Conservation (phyloP, 768 basidiomycete species). For the Tylopilus intermedius region DNA sequence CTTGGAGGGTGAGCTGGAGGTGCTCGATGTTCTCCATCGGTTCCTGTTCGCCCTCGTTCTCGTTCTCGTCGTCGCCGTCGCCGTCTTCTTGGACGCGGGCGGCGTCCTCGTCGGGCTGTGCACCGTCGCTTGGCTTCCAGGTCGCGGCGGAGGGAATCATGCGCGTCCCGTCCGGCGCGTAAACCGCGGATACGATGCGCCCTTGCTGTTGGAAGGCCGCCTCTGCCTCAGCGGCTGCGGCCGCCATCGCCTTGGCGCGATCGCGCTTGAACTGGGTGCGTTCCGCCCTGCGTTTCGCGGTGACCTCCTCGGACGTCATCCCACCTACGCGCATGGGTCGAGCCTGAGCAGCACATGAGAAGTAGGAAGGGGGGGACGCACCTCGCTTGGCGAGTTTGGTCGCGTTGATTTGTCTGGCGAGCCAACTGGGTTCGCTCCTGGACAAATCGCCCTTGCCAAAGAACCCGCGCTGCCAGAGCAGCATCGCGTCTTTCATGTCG, state of each 20-base stretch:
- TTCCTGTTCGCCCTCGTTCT: conserved; percentile 42
- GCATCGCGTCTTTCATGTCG: conserved; percentile 53
- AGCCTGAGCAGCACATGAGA: not conserved
- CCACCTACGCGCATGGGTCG: not conserved
- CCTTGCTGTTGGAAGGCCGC: conserved; percentile 72
- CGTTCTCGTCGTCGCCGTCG: conserved; percentile 28
- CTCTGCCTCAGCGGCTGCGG: conserved; percentile 76
- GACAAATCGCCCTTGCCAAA: conserved; percentile 97
- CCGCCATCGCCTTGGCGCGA: conserved; percentile 82
- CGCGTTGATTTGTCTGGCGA: conserved; percentile 68
- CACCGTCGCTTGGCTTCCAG: conserved; percentile 53
- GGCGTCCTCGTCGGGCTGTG: conserved; percentile 13
- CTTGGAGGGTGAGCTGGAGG: conserved; percentile 82
- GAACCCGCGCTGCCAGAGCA: conserved; percentile 88
- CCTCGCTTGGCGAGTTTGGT: conserved; percentile 52
- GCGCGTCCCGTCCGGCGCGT: conserved; percentile 44
- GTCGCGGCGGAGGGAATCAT: conserved; percentile 75
- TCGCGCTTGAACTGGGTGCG: conserved; percentile 92
- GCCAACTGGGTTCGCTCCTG: conserved; percentile 93
- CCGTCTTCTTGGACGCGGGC: conserved; percentile 24
- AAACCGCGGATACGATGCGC: conserved; percentile 53
- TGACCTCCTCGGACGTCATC: conserved; percentile 86
- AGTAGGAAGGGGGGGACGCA: conserved; percentile 22
- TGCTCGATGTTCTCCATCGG: conserved; percentile 76
- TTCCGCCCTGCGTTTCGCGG: conserved; percentile 80